Evolutionary conservation across 805 yeast species (phyloP).

Genomic region (Grigorovia humatica): DNA sequence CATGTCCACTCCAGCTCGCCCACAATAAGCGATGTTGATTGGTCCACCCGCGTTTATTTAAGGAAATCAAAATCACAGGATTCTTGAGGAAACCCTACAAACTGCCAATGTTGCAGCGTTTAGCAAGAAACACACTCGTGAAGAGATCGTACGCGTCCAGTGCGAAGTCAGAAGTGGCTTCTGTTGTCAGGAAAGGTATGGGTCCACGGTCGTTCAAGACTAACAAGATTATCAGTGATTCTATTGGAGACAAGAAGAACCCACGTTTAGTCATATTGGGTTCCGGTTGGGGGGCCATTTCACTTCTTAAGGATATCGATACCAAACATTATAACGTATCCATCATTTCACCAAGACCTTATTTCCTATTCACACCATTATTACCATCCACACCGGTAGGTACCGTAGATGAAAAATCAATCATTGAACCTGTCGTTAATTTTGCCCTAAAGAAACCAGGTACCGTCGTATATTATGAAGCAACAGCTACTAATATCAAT

Average conservation of each 20-base stretch:
- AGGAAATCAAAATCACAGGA: background rate
- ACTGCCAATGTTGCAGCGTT: background rate
- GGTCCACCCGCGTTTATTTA: background rate
- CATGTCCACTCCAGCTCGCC: background rate
- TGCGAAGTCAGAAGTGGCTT: background rate
- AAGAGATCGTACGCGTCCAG: background rate
- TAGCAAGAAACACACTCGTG: background rate
- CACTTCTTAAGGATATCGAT: conserved; percentile 75
- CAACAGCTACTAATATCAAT: conserved; percentile 80
- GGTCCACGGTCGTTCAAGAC: conserved; percentile 34
- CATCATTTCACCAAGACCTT: conserved; percentile 85
- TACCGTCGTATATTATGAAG: conserved; percentile 77
- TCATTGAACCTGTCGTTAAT: conserved; percentile 86
- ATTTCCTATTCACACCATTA: conserved; percentile 86
- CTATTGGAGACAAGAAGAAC: conserved; percentile 21
- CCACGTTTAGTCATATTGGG: conserved; percentile 56
- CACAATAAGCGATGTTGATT: background rate
- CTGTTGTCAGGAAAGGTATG: conserved; percentile 5
- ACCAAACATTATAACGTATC: conserved; percentile 82
- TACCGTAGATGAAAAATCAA: conserved; percentile 79
- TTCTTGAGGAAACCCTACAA: background rate
- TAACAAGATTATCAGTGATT: conserved; percentile 28
- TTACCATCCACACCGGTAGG: conserved; percentile 93
- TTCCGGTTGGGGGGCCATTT: conserved; percentile 92
- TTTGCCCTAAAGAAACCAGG: conserved; percentile 73